These are phyloP conservation scores for Pisolithus thermaeus DNA, from an alignment of 1,284 basidiomycete genomes.

Conservation along the genomic window DNA sequence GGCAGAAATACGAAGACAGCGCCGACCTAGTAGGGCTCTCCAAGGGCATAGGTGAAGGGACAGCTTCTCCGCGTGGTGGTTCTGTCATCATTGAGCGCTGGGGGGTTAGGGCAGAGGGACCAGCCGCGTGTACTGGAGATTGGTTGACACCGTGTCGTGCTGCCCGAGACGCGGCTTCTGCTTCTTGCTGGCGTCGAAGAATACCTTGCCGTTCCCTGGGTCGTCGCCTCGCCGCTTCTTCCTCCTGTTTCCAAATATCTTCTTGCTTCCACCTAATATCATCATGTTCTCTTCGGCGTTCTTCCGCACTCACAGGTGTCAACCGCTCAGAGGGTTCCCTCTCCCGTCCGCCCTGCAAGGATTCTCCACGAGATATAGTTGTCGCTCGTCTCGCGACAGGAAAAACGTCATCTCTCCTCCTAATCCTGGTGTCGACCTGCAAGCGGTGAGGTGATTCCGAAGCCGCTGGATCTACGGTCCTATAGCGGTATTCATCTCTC, in stretches of 20 bases:
- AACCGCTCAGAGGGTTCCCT: conserved; percentile 20
- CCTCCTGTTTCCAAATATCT: conserved; percentile 26
- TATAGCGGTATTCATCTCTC: conserved; percentile 20
- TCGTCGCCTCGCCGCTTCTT: conserved; percentile 24
- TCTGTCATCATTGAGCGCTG: conserved; percentile 23
- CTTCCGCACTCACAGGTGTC: conserved; percentile 24
- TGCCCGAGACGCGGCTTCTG: conserved; percentile 25
- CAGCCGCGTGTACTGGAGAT: conserved; percentile 18
- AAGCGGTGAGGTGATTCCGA: conserved; percentile 13
- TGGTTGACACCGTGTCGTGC: conserved; percentile 16
- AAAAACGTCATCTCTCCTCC: conserved; percentile 23
- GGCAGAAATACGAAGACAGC: conserved; percentile 25
- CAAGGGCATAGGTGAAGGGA: conserved; percentile 35
- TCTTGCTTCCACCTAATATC: conserved; percentile 20
- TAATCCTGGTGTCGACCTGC: conserved; percentile 23
- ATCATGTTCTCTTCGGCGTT: conserved; percentile 23
- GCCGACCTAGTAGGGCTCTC: conserved; percentile 40
- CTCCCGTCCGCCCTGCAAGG: conserved; percentile 20
- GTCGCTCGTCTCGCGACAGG: conserved; percentile 22
- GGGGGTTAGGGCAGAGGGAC: conserved; percentile 12
- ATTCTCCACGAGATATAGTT: conserved; percentile 17
- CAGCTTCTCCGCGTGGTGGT: conserved; percentile 18
- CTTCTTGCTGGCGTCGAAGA: conserved; percentile 41
- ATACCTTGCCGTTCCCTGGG: conserved; percentile 43
- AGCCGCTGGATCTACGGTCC: conserved; percentile 18